Percentiles rank a stretch among this genome's conserved stretches.
Evolutionary conservation across 805 yeast genomes (phyloP).

Genomic region (Pichia nakasei): DNA sequence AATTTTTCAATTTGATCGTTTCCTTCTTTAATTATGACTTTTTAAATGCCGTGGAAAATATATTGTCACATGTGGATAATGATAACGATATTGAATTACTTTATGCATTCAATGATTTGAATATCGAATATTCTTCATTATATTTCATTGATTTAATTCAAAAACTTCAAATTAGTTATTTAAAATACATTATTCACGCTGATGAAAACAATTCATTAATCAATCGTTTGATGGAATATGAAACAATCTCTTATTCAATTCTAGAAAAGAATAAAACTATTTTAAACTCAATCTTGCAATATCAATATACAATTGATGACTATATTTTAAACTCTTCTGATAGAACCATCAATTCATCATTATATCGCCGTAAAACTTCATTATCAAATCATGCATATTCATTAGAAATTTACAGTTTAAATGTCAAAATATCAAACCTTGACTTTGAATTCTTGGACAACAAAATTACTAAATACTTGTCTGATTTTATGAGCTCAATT

Average conservation of each 20-base stretch:
- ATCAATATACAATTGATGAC: conserved; percentile 14
- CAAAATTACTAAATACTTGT: conserved; percentile 42
- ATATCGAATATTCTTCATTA: conserved; percentile 23
- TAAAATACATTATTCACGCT: conserved; percentile 15
- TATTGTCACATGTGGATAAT: conserved; percentile 11
- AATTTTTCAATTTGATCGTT: conserved; percentile 14
- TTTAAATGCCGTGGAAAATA: conserved; percentile 16
- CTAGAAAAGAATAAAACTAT: conserved; percentile 8
- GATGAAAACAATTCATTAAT: conserved; percentile 8
- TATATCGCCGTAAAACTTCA: conserved; percentile 20
- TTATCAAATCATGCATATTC: conserved; percentile 24
- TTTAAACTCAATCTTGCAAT: conserved; percentile 13
- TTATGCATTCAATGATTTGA: conserved; percentile 25
- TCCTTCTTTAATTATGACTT: conserved; percentile 24
- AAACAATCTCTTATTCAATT: conserved; percentile 7
- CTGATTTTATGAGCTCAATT: conserved; percentile 16
- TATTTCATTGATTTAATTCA: conserved; percentile 21
- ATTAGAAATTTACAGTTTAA: conserved; percentile 54
- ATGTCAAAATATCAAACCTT: conserved; percentile 38
- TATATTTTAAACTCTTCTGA: conserved; percentile 19
- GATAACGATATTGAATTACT: conserved; percentile 18
- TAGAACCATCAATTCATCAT: conserved; percentile 18
- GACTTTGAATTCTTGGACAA: conserved; percentile 35
- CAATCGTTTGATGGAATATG: conserved; percentile 12
- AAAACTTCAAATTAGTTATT: conserved; percentile 17